These are phyloP conservation scores for Pythium utonaiense DNA, from an alignment of 352 stramenopile species.

Conservation along the genomic window DNA sequence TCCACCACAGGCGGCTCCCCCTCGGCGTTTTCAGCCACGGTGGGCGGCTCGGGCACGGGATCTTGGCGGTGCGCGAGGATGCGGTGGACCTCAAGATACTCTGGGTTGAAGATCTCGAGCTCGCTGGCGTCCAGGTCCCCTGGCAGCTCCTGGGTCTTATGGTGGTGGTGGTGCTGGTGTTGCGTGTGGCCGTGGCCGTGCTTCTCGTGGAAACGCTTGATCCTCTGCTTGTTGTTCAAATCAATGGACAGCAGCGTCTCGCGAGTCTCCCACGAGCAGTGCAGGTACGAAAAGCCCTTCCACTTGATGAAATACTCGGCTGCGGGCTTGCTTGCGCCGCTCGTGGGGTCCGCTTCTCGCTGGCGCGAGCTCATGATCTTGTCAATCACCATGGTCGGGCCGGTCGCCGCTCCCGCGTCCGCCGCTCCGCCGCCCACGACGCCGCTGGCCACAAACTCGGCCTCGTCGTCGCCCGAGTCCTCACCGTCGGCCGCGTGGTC, in stretches of 20 bases:
- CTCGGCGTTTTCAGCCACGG: neutral
- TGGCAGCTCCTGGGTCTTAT: conserved; percentile 21
- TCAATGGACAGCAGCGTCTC: conserved; percentile 78
- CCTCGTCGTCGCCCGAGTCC: conserved; percentile 15
- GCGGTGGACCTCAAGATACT: conserved; percentile 88
- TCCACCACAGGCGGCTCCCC: conserved; percentile 48
- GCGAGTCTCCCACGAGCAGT: conserved; percentile 80
- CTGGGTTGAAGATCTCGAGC: conserved; percentile 87
- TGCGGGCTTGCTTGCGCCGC: conserved; percentile 10
- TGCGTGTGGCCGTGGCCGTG: conserved; percentile 38
- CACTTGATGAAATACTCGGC: conserved; percentile 90
- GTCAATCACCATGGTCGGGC: conserved; percentile 77
- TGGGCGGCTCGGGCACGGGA: neutral
- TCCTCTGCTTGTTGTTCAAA: conserved; percentile 78
- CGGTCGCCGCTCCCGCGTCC: neutral
- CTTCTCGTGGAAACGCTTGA: conserved; percentile 88
- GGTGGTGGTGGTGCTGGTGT: conserved; percentile 39
- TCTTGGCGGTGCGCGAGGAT: conserved; percentile 80
- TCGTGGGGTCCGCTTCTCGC: conserved; percentile 31
- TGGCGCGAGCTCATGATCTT: conserved; percentile 84
- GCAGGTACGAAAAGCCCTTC: conserved; percentile 88
- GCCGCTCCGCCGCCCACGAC: neutral
- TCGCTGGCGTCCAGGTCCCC: conserved; percentile 36
- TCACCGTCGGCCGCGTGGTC: neutral
- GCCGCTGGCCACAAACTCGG: conserved; percentile 16